A percentile compares a stretch with the other conserved stretches of the same genome.
phyloP scores from a whole-genome alignment of 1,284 basidiomycete species.

The Pholiota adiposa region DNA sequence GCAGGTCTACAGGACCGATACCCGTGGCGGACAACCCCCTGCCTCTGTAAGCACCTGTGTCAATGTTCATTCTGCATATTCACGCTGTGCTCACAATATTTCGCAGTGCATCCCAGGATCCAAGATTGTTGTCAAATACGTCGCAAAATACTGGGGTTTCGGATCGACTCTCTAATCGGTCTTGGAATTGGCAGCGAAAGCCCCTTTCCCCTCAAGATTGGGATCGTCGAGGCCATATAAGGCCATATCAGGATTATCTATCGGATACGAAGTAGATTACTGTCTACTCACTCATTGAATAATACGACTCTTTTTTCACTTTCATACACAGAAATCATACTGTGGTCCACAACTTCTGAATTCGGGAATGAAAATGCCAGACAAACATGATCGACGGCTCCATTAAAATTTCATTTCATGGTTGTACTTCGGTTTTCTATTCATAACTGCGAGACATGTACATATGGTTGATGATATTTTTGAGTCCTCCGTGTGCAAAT shows the following conservation, averaged over 20 bases:
- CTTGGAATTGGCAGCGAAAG: too few relatives aligned
- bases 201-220: not conserved
- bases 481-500: not conserved
- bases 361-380: not conserved
- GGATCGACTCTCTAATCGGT: too few relatives aligned
- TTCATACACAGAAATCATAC: not conserved
- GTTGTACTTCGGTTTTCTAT: too few relatives aligned
- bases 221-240: not conserved
- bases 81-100: not conserved
- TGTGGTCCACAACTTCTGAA: not conserved
- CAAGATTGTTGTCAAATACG: conserved; percentile 51
- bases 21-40: conserved; percentile 66
- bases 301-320: not conserved
- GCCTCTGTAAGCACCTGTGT: conserved; percentile 26
- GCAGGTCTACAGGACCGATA: conserved; percentile 59
- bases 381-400: too few relatives aligned
- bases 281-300: not conserved
- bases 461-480: too few relatives aligned
- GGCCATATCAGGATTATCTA: not conserved
- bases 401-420: too few relatives aligned
- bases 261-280: not conserved
- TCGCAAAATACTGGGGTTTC: conserved; percentile 56
- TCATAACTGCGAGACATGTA: too few relatives aligned
- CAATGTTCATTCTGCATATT: too few relatives aligned
- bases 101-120: conserved; percentile 46